Percentiles rank a stretch among this genome's conserved stretches.
Conservation (phyloP, 2,329 filamentous ascomycete species). For the Colletotrichum eleusines region DNA sequence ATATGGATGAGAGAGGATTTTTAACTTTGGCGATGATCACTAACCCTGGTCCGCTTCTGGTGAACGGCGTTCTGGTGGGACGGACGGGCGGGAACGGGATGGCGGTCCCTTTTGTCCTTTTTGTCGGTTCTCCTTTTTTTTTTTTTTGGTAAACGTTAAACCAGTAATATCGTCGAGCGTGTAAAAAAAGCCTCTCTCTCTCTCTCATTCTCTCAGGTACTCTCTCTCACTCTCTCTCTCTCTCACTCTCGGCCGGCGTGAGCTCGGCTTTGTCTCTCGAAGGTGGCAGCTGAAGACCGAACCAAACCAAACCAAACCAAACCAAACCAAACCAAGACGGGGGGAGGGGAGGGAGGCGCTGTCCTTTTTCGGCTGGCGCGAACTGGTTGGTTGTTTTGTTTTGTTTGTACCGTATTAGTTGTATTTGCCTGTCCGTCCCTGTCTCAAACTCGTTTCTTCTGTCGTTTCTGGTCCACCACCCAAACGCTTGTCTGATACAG, state of each 20-base stretch:
- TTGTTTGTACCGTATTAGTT: not conserved
- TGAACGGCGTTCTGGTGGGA: not conserved
- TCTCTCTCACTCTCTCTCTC: not conserved
- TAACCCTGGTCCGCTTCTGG: not conserved
- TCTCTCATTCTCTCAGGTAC: too few species aligned
- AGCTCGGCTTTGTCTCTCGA: constrained; percentile 19
- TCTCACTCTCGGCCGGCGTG: constrained; percentile 6
- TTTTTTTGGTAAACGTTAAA: not conserved
- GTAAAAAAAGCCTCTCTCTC: not conserved
- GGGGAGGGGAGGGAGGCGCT: too few species aligned
- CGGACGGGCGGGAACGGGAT: constrained; percentile 18
- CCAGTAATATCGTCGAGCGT: not conserved
- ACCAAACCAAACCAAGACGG: too few species aligned
- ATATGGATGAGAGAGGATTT: not conserved
- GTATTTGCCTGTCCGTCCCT: not conserved
- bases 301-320: not conserved
- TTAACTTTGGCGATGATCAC: not conserved
- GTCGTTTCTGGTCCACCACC: constrained; percentile 10
- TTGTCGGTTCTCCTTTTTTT: not conserved
- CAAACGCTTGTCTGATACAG: constrained; percentile 3
- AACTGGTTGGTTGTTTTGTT: not conserved
- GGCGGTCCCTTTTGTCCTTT: not conserved
- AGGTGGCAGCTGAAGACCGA: not conserved
- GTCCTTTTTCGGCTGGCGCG: too few species aligned
- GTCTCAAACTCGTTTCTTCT: constrained; percentile 13